Evolutionary conservation across 1,284 basidiomycete genomes (phyloP), one percentile per base, ranked within the genome.

Genomic region (Pseudozyma hubeiensis): DNA sequence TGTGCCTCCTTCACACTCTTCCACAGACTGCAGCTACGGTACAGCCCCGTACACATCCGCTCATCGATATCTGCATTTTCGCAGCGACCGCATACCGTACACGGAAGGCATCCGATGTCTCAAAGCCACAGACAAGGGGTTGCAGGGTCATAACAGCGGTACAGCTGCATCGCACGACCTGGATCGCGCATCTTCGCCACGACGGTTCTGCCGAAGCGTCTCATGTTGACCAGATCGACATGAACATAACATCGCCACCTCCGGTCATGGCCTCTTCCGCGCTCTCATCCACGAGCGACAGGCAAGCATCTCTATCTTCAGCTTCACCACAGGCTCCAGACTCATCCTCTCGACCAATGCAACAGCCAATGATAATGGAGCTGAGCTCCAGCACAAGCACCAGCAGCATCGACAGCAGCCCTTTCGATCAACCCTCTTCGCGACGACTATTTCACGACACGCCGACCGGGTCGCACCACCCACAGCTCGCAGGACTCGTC

Each of bases 381-480:
- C 31, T 70, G 29, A 48, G 43, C 50, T 45, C 57, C 29, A 64
- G 57, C 62, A 56, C 31, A 7, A 58, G 54, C 53, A 62, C 47
- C 0, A 56, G 44, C 41, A 64, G 58, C 69, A 72, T 72, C 49
- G 64, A 72, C 4, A 44, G 30, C 56, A 66, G 50, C 19, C 53
- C 53, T 4, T 67, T 57, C 37, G 47, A 59, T 5, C 48, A 55
- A 17, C 64, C 69, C 0, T 64, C 69, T 7, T 72, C 64, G 31
- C 62, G 64, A 46, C 64, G 56, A 10, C 56, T 72, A 19, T 72
- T 72, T 31, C 64, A 72, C 39, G 56, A 72, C 41, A 64, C 61
- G 2, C 61, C 67, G 30, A 63, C 64, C n/a, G 37, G 64, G 11
- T 44, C 64, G 0, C 44, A 54, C 9, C 31, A 41, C 11, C 17